Conservation (phyloP, 768 basidiomycete genomes). For the Cubamyces lactineus region DNA sequence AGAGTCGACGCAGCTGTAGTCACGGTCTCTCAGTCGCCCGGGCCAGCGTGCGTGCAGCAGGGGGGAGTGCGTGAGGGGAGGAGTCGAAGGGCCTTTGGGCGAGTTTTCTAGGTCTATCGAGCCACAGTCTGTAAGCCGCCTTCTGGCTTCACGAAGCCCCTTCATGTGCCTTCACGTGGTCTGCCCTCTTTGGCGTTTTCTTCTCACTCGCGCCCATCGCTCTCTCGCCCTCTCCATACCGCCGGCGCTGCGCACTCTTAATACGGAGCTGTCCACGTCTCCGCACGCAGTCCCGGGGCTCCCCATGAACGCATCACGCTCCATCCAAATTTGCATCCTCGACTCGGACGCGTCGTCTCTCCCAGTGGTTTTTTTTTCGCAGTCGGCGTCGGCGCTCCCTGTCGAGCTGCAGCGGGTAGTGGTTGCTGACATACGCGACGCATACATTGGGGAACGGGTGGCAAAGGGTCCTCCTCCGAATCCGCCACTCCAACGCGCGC, state of each 20-base stretch:
- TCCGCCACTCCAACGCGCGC: no score
- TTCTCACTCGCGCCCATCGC: constrained; percentile 5
- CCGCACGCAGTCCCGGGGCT: constrained; percentile 3
- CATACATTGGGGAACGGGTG: no score
- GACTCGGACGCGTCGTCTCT: neutral
- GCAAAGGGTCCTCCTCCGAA: no score
- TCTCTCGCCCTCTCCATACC: constrained; percentile 10
- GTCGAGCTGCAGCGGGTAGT: no score
- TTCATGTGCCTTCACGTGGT: constrained; percentile 7
- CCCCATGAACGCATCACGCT: neutral
- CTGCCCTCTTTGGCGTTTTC: constrained; percentile 2
- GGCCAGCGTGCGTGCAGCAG: neutral
- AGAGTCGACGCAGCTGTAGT: no score
- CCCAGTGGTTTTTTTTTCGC: neutral
- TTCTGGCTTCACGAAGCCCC: constrained; percentile 5
- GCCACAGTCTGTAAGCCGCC: neutral
- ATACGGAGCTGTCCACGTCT: constrained; percentile 13
- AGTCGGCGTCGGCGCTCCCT: no score
- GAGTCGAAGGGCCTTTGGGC: neutral
- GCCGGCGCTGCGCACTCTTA: constrained; percentile 4
- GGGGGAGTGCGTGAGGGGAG: neutral
- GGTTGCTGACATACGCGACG: no score
- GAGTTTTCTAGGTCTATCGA: neutral
- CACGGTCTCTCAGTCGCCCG: neutral
- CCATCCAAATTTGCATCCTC: neutral